phyloP scores from a whole-genome alignment of 495 filamentous ascomycete genomes.

The Beverwykella pulmonaria region DNA sequence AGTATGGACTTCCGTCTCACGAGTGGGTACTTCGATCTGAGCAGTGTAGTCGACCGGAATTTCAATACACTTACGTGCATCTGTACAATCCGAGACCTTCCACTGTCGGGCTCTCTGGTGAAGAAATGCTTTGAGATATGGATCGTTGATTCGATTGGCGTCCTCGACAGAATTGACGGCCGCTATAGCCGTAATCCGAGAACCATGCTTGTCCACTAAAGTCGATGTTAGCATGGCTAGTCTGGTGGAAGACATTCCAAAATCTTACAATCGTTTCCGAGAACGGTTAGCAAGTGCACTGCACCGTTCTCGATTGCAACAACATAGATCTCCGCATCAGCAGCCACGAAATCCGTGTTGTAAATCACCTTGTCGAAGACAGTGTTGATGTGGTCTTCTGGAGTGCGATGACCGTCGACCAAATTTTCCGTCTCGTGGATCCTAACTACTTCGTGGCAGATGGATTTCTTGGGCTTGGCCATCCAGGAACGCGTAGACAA shows the following conservation, averaged over 20 bases:
- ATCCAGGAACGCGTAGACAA: conserved; percentile 40
- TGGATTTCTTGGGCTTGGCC: conserved; percentile 34
- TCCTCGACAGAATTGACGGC: conserved; percentile 3
- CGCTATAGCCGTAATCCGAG: conserved; percentile 32
- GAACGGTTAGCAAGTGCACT: conserved; percentile 29
- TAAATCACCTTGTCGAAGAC: conserved; percentile 42
- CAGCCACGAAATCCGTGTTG: conserved; percentile 35
- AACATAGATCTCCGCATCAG: conserved; percentile 45
- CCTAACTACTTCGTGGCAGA: conserved; percentile 22
- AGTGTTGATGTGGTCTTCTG: conserved; percentile 41
- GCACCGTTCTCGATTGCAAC: conserved; percentile 43
- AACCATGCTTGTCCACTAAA: conserved; percentile 18
- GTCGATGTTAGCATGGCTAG: neutral
- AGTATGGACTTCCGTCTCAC: neutral
- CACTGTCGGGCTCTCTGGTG: conserved; percentile 29
- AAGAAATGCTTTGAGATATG: conserved; percentile 26
- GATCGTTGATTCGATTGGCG: conserved; percentile 12
- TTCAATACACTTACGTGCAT: conserved; percentile 11
- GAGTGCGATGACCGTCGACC: conserved; percentile 38
- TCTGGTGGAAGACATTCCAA: neutral
- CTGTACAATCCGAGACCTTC: neutral
- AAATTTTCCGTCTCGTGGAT: conserved; percentile 38
- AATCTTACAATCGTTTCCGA: conserved; percentile 34
- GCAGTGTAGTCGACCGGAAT: neutral
- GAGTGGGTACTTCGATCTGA: neutral